Evolutionary conservation across 1,284 basidiomycete species (phyloP), one percentile per base, ranked within the genome.

Genomic region (Trametes pubescens): DNA sequence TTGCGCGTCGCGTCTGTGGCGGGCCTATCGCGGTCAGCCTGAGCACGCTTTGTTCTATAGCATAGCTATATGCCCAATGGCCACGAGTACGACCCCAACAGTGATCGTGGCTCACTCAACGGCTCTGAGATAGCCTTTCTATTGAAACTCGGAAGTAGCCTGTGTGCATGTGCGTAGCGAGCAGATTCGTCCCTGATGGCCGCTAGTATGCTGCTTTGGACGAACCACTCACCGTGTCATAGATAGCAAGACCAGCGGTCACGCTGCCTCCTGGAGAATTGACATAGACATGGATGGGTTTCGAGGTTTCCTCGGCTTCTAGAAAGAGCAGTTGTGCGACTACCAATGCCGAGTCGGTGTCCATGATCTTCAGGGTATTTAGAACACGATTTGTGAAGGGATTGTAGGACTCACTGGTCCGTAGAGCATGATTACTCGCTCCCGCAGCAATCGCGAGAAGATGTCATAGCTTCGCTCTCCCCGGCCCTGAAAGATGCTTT

Each of bases 391-490:
- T 57, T 59, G 57, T 69, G 37, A 35, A 60, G 21, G 22, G 22
- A 61, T 54, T 38, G 71, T 37, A 43, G 57, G 47, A 79, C 89
- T 71, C 73, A 95, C 95, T n/a, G 93, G 90, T 29, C 95, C 95
- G 69, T 92, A 91, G 47, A 98, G 83, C 90, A 97, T 97, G 71
- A 98, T 92, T 40, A 98, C 95, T 55, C 96, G 86, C 75, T 98
- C 95, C 67, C 93, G 84, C 57, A 98, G 82, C 56, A 98, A 82
- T 32, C 95, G 86, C 34, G 95, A 97, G 78, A 95, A 98, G 59
- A 98, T 96, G 75, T 98, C 95, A 79, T 96, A 98, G 40, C 93
- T 95, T 38, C 95, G 85, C 77, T 98, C 95, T 7, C 95, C 95
- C 73, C 94, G 86, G 35, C 93, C 94, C 94, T 97, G 68, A 10